A percentile compares a stretch with the other conserved stretches of the same genome.
Evolutionary conservation across 345 rosid species (phyloP).

Genomic region (Melastoma malabathricum): DNA sequence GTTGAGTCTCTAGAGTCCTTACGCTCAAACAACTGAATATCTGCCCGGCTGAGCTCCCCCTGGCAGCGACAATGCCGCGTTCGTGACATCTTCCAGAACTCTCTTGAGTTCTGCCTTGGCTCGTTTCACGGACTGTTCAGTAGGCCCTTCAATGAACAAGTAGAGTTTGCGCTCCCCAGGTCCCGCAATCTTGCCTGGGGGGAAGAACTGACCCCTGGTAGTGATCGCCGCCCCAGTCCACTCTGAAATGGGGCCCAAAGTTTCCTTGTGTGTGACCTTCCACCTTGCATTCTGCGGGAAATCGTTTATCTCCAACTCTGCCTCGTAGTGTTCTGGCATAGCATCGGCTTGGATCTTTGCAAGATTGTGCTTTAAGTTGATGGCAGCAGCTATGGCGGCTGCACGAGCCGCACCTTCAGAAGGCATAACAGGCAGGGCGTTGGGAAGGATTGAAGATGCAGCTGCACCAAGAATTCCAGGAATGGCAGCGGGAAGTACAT

Average conservation of each 20-base stretch:
- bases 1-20: conserved; percentile 17
- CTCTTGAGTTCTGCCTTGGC: conserved; percentile 82
- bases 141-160: conserved; percentile 87
- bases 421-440: conserved; percentile 24
- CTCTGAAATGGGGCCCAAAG: conserved; percentile 90
- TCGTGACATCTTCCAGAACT: conserved; percentile 79
- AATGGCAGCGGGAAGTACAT: conserved; percentile 26
- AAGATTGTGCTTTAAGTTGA: conserved; percentile 72
- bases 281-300: conserved; percentile 97
- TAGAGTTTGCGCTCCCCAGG: conserved; percentile 87
- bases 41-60: conserved; percentile 86
- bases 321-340: conserved; percentile 94
- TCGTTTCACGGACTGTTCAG: conserved; percentile 74
- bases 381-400: conserved; percentile 85
- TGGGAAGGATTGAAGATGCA: conserved; percentile 22
- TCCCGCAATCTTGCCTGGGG: conserved; percentile 48
- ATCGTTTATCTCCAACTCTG: conserved; percentile 90
- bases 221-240: conserved; percentile 98
- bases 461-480: conserved; percentile 26
- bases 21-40: conserved; percentile 75
- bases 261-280: conserved; percentile 98
- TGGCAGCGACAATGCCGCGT: conserved; percentile 70
- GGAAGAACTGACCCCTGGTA: conserved; percentile 75
- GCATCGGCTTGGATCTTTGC: conserved; percentile 96
- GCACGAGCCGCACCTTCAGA: conserved; percentile 75